Conservation (phyloP, 2,329 filamentous ascomycete genomes). For the Harringtonia lauricola region DNA sequence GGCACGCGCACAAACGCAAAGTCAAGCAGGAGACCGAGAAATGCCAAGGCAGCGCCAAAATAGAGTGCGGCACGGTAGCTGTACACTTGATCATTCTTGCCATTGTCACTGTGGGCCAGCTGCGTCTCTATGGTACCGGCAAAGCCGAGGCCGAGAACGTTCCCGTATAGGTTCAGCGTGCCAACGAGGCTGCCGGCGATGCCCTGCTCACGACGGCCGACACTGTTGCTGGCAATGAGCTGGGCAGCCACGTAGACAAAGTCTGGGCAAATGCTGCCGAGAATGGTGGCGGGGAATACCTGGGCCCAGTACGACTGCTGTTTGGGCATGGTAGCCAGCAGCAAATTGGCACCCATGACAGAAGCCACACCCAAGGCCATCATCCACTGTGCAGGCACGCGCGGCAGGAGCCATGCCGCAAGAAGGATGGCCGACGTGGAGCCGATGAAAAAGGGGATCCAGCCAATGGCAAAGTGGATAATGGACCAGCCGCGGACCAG, state of each 20-base stretch:
- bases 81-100: slow-evolving; percentile 12
- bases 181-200: slow-evolving; percentile 38
- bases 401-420: slow-evolving; percentile 33
- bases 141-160: slow-evolving; percentile 20
- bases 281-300: slow-evolving; percentile 25
- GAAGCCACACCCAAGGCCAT: slow-evolving; percentile 29
- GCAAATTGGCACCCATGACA: slow-evolving; percentile 18
- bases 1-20: slow-evolving; percentile 27
- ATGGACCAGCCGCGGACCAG: slow-evolving; percentile 27
- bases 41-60: slow-evolving; percentile 25
- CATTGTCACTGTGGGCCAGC: slow-evolving; percentile 1
- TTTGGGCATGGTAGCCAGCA: slow-evolving; percentile 31
- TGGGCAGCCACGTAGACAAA: slow-evolving; percentile 38
- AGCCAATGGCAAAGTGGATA: slow-evolving; percentile 26
- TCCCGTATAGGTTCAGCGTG: slow-evolving; percentile 21
- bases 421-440: slow-evolving; percentile 25
- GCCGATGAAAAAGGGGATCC: slow-evolving; percentile 29
- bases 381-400: slow-evolving; percentile 34
- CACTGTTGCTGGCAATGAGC: slow-evolving; percentile 41
- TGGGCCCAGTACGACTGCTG: slow-evolving; percentile 33
- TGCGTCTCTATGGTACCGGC: slow-evolving; percentile 23
- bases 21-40: slow-evolving; percentile 21
- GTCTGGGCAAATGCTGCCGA: slow-evolving; percentile 30
- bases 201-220: slow-evolving; percentile 35
- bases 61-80: slow-evolving; percentile 29